Conservation (phyloP, 2,329 filamentous ascomycete genomes). For the Cercospora sp. region DNA sequence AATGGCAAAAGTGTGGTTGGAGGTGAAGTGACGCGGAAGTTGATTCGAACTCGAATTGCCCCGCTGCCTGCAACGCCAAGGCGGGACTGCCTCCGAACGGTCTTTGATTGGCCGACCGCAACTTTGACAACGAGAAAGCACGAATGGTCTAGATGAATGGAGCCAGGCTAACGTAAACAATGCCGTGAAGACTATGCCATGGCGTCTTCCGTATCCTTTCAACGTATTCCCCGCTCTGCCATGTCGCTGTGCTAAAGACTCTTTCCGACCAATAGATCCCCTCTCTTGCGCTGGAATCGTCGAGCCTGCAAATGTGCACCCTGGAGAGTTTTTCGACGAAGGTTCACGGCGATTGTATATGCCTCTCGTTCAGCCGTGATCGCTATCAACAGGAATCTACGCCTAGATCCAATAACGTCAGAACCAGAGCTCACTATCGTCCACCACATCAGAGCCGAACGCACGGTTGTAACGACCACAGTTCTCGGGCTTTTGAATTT, state of each 20-base stretch:
- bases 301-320: background rate
- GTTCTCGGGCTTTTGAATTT: background rate
- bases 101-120: background rate
- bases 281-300: background rate
- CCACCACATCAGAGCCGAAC: background rate
- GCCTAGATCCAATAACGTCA: background rate
- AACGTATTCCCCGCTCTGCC: no score
- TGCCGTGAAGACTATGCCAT: no score
- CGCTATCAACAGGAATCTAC: background rate
- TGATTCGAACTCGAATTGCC: constrained; percentile 7
- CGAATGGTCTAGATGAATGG: background rate
- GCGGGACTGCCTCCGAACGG: background rate
- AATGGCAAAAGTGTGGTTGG: constrained; percentile 8
- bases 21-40: constrained; percentile 4
- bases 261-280: no score
- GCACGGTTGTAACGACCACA: background rate
- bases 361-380: background rate
- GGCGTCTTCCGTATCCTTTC: no score
- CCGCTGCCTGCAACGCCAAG: background rate
- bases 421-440: background rate
- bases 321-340: background rate
- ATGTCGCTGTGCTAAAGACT: no score
- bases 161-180: no score
- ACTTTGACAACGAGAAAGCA: background rate
- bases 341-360: background rate